These are phyloP conservation scores for Agaricales sp. DNA, from an alignment of 1,284 basidiomycete genomes.

Conservation along the genomic window DNA sequence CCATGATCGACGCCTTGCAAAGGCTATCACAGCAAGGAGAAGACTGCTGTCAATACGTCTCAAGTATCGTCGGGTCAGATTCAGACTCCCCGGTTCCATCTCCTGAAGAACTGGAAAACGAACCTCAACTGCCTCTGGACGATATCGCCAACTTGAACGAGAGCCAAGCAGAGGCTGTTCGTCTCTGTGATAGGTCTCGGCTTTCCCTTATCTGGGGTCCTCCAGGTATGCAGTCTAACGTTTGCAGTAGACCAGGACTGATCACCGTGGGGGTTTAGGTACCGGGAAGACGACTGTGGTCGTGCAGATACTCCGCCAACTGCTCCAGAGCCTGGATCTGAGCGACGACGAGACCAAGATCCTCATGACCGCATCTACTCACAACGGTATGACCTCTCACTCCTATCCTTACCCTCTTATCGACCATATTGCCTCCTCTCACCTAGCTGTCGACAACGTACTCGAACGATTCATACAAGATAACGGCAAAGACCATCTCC, in stretches of 20 bases:
- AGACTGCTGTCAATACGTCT: slow-evolving; percentile 37
- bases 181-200: slow-evolving; percentile 23
- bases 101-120: slow-evolving; percentile 8
- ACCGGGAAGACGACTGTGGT: slow-evolving; percentile 65
- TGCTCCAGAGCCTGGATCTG: slow-evolving; percentile 21
- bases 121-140: no score
- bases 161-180: slow-evolving; percentile 42
- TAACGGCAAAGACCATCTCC: slow-evolving; percentile 29
- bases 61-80: slow-evolving; percentile 10
- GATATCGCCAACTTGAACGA: slow-evolving; percentile 39
- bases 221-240: slow-evolving; percentile 30
- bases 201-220: slow-evolving; percentile 58
- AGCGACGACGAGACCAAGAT: slow-evolving; percentile 31
- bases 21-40: slow-evolving; percentile 33
- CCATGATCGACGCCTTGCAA: slow-evolving; percentile 51
- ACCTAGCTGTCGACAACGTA: slow-evolving; percentile 54
- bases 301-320: slow-evolving; percentile 40
- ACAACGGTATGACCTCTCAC: slow-evolving; percentile 35
- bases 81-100: no score
- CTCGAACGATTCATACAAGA: slow-evolving; percentile 45
- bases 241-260: background rate
- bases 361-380: slow-evolving; percentile 59
- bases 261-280: slow-evolving; percentile 22
- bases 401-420: background rate
- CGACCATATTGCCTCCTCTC: background rate